Evolutionary conservation across 768 basidiomycete genomes (phyloP).

Genomic region (Trametes cubensis): DNA sequence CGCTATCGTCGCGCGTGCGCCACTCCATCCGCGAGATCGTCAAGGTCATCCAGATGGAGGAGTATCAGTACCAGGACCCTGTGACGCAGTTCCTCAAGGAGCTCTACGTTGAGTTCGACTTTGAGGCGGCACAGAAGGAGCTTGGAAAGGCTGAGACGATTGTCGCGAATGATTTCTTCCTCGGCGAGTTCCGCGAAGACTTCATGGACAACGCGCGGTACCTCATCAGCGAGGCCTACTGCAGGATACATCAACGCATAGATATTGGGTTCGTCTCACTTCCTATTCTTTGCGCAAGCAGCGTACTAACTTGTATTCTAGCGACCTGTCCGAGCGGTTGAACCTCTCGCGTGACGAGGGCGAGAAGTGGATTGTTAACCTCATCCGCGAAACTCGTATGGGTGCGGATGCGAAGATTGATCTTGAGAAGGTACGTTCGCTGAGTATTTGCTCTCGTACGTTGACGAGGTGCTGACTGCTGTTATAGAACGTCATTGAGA

Average conservation of each 20-base stretch:
- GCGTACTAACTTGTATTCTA: constrained; percentile 32
- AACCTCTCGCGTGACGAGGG: constrained; percentile 95
- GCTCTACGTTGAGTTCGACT: constrained; percentile 94
- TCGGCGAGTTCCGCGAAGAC: constrained; percentile 86
- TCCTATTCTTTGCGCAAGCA: neutral
- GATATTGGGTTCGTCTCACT: constrained; percentile 69
- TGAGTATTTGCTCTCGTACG: neutral
- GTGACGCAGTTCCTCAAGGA: constrained; percentile 92
- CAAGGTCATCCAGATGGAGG: constrained; percentile 91
- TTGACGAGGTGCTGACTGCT: constrained; percentile 22
- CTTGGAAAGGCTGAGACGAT: constrained; percentile 78
- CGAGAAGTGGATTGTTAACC: constrained; percentile 99
- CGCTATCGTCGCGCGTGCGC: constrained; percentile 72
- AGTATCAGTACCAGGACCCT: constrained; percentile 95
- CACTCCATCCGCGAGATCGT: constrained; percentile 91
- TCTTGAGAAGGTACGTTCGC: constrained; percentile 76
- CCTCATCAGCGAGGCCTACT: constrained; percentile 96
- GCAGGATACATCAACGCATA: constrained; percentile 92
- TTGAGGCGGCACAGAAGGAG: constrained; percentile 89
- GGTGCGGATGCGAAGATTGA: constrained; percentile 98
- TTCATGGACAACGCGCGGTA: constrained; percentile 97
- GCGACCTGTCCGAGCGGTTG: constrained; percentile 89
- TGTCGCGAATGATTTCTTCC: constrained; percentile 91
- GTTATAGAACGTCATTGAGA: constrained; percentile 92
- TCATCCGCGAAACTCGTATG: constrained; percentile 96